Evolutionary conservation across 2,329 filamentous ascomycete species (phyloP).

Genomic region (Polytolypa hystricis): DNA sequence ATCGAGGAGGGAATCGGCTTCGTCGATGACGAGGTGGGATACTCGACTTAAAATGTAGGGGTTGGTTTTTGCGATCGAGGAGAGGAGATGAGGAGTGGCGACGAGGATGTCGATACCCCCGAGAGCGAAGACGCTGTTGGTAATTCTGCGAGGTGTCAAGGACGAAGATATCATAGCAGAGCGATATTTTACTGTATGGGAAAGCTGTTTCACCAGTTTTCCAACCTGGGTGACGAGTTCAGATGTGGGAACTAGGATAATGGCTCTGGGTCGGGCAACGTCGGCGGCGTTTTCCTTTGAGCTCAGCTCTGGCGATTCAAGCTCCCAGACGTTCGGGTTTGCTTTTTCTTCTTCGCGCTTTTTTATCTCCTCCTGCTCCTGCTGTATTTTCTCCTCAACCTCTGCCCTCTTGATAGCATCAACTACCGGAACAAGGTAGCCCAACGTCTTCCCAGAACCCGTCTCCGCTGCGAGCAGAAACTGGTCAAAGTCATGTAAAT

Average conservation of each 20-base stretch:
- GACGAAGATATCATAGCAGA: conserved; percentile 71
- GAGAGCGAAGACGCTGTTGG: conserved; percentile 70
- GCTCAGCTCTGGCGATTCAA: conserved; percentile 51
- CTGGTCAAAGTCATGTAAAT: conserved; percentile 43
- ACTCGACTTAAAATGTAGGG: conserved; percentile 90
- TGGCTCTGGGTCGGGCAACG: conserved; percentile 63
- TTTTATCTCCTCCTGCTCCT: conserved; percentile 49
- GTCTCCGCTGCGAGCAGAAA: conserved; percentile 92
- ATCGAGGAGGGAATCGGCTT: conserved; percentile 92
- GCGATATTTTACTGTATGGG: conserved; percentile 79
- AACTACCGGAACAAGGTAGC: conserved; percentile 76
- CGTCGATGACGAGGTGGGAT: conserved; percentile 78
- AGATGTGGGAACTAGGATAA: conserved; percentile 83
- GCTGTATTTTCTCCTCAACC: conserved; percentile 50
- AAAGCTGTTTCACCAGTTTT: conserved; percentile 65
- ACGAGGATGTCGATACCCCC: conserved; percentile 76
- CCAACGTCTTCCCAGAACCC: conserved; percentile 90
- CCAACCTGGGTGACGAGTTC: conserved; percentile 87
- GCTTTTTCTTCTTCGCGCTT: conserved; percentile 42
- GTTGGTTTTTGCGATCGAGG: conserved; percentile 77
- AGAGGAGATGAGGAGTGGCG: conserved; percentile 77
- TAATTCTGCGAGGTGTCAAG: conserved; percentile 66
- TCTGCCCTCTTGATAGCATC: conserved; percentile 76
- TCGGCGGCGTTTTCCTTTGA: conserved; percentile 60
- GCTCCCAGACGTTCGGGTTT: conserved; percentile 49